Base-by-base conservation (phyloP, 2,329 filamentous ascomycete genomes). In the Penicillium sp. region DNA sequence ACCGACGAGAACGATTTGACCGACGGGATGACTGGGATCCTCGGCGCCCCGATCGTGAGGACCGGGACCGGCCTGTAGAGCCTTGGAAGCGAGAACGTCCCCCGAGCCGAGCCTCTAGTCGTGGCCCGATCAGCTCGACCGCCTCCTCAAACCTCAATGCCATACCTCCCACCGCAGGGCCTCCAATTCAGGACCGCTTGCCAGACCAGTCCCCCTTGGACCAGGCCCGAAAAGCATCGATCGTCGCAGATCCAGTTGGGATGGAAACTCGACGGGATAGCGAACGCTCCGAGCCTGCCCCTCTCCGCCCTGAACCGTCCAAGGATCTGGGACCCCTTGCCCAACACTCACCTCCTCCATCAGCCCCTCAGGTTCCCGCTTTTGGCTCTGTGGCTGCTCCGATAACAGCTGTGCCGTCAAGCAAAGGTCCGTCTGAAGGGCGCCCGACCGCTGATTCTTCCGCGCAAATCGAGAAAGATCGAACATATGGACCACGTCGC, bases 341-440 rank as follows among this genome's bases (percentile, higher is more conserved):
- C 18, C 69, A 71, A 50, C 61, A 63, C 5, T 73, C 72, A 4
- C 67, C 71, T 2, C 71, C 71, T 14, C 70, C 70, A 24, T 66
- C 72, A 13, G 69, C 65, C 44, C 71, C 72, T n/a, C 72, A 74
- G 44, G 71, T 74, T 8, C 72, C 73, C 25, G 71, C 73, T 2
- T 74, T 75, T 64, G 72, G 72, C 18, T 73, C 70, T 4, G 62
- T 74, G 10, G 58, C 66, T 18, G 59, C 67, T 11, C 63, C 66
- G 11, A 63, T 66, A 16, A 58, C 58, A 1, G 56, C 58, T 11
- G 36, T 61, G 11, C 48, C 63, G 11, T 27, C 61, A 2, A 57
- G 62, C 9, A 68, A 66, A 42, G 48, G 55, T 14, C 22, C 58
- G 2, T 22, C 41, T 2, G 66, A 65, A 36, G 41, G 38, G 6